A percentile compares a stretch with the other conserved stretches of the same genome.
Conservation (phyloP, 768 basidiomycete species). For the Hypholoma fasciculare region DNA sequence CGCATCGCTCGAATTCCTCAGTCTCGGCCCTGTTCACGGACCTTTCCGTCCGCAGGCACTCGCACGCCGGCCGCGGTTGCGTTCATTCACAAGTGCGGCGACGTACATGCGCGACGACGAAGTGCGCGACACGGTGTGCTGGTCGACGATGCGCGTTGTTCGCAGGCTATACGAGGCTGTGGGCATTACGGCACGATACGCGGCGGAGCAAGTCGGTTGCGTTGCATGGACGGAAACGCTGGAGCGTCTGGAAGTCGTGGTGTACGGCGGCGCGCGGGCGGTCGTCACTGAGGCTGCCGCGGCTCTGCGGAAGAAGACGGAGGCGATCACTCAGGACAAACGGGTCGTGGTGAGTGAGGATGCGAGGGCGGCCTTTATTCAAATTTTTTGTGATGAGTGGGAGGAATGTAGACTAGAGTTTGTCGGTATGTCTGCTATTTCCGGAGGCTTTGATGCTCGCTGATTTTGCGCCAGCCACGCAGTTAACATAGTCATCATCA, state of each 20-base stretch:
- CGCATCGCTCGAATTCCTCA: conserved; percentile 26
- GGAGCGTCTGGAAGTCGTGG: conserved; percentile 26
- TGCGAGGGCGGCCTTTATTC: conserved; percentile 6
- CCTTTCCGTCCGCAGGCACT: conserved; percentile 27
- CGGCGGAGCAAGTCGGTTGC: conserved; percentile 28
- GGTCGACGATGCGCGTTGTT: conserved; percentile 26
- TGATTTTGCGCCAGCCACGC: background rate
- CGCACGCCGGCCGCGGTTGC: conserved; percentile 21
- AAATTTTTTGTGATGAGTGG: conserved; percentile 13
- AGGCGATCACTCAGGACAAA: conserved; percentile 10
- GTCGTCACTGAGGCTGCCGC: background rate
- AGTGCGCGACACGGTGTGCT: conserved; percentile 28
- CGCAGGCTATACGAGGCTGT: conserved; percentile 23
- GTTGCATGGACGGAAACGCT: conserved; percentile 22
- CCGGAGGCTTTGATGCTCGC: too few relatives aligned
- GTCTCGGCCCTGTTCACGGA: conserved; percentile 36
- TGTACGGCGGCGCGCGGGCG: conserved; percentile 11
- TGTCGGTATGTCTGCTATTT: conserved; percentile 6
- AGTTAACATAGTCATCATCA: background rate
- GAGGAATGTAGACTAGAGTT: conserved; percentile 10
- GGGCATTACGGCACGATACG: conserved; percentile 19
- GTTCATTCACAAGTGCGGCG: conserved; percentile 30
- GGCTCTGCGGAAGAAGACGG: conserved; percentile 2
- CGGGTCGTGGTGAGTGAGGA: conserved; percentile 13
- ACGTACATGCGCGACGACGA: conserved; percentile 37